Evolutionary conservation across 164 flowering plant genomes (phyloP).

Genomic region (Paratinospora sagittata): DNA sequence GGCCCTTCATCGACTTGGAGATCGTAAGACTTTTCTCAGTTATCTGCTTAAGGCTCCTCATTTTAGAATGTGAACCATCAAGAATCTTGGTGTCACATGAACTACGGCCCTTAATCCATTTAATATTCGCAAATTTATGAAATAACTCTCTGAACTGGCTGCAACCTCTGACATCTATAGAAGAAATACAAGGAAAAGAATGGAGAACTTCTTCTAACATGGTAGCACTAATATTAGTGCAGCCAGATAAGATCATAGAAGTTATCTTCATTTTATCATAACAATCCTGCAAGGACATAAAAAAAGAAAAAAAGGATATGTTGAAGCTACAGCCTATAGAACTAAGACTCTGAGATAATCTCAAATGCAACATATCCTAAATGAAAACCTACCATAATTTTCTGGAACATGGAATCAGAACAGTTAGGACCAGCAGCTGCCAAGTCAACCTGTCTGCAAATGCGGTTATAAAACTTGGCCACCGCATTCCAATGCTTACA

Average conservation of each 20-base stretch:
- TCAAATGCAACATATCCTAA: neutral
- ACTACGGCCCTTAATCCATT: constrained; percentile 50
- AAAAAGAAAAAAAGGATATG: constrained; percentile 15
- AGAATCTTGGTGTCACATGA: constrained; percentile 14
- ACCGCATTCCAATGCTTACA: constrained; percentile 85
- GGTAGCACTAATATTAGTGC: constrained; percentile 54
- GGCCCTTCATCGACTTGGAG: constrained; percentile 33
- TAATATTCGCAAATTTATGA: constrained; percentile 45
- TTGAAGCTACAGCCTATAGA: constrained; percentile 1
- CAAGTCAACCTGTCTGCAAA: constrained; percentile 62
- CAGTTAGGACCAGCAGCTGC: constrained; percentile 59
- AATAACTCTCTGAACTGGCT: constrained; percentile 60
- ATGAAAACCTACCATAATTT: constrained; percentile 54
- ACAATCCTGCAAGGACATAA: constrained; percentile 58
- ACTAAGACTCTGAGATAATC: neutral
- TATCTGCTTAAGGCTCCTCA: constrained; percentile 56
- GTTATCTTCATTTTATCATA: constrained; percentile 58
- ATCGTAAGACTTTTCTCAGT: constrained; percentile 35
- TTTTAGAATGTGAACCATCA: constrained; percentile 43
- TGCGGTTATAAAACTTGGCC: constrained; percentile 51
- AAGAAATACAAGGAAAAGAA: constrained; percentile 49
- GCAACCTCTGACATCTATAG: constrained; percentile 79
- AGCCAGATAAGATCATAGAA: constrained; percentile 60
- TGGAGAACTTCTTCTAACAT: constrained; percentile 64
- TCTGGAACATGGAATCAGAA: constrained; percentile 48